Evolutionary conservation across 2,329 filamentous ascomycete species (phyloP).

Genomic region (Stagonosporopsis chrysanthemi): DNA sequence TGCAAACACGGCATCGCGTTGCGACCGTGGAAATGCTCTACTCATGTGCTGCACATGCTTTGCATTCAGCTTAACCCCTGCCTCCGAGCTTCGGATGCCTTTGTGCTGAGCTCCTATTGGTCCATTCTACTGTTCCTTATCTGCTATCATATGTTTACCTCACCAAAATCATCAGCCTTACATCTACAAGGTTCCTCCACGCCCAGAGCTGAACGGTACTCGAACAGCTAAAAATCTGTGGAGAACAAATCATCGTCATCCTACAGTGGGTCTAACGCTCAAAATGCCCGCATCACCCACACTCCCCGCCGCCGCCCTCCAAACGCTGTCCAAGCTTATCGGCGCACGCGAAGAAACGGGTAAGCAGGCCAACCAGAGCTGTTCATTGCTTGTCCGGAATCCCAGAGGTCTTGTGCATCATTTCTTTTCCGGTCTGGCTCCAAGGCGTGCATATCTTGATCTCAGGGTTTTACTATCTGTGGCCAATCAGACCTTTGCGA

Average conservation of each 20-base stretch:
- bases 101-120: slow-evolving; percentile 23
- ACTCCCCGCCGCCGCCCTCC: slow-evolving; percentile 18
- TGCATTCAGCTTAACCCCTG: slow-evolving; percentile 14
- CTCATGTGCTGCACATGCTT: background rate
- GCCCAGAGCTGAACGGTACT: slow-evolving; percentile 19
- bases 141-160: slow-evolving; percentile 34
- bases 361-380: slow-evolving; percentile 8
- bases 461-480: slow-evolving; percentile 28
- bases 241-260: slow-evolving; percentile 21
- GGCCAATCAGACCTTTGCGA: slow-evolving; percentile 25
- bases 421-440: slow-evolving; percentile 17
- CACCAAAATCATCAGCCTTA: slow-evolving; percentile 23
- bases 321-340: slow-evolving; percentile 27
- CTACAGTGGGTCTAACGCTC: background rate
- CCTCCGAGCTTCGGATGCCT: slow-evolving; percentile 19
- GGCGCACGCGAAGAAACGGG: slow-evolving; percentile 24
- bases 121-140: slow-evolving; percentile 25
- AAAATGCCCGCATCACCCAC: slow-evolving; percentile 14
- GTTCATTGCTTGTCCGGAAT: background rate
- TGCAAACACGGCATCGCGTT: background rate
- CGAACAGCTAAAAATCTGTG: background rate
- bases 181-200: slow-evolving; percentile 20
- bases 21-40: slow-evolving; percentile 9
- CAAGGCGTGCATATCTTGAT: slow-evolving; percentile 9
- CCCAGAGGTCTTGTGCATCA: slow-evolving; percentile 9